Conservation (phyloP, 768 basidiomycete species). For the Pisolithus marmoratus region DNA sequence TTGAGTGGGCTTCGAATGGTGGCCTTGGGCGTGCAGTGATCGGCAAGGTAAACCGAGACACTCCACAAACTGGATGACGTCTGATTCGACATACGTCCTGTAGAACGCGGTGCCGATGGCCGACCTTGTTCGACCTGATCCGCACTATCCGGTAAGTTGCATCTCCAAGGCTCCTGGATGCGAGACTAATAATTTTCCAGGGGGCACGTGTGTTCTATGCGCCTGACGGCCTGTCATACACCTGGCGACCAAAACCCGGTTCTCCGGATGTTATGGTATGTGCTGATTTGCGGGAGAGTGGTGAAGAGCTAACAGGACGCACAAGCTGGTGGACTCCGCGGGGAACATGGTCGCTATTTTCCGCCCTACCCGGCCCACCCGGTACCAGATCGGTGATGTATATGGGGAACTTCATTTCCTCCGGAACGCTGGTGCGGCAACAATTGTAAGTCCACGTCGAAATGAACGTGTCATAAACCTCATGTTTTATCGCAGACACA, state of each 20-base stretch:
- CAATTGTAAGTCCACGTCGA: slow-evolving; percentile 51
- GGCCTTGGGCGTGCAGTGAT: slow-evolving; percentile 81
- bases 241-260: slow-evolving; percentile 67
- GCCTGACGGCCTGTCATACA: slow-evolving; percentile 75
- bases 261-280: slow-evolving; percentile 57
- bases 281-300: slow-evolving; percentile 5
- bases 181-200: slow-evolving; percentile 29
- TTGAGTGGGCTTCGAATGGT: slow-evolving; percentile 82
- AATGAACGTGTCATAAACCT: slow-evolving; percentile 16
- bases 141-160: slow-evolving; percentile 50
- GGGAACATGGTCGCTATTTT: slow-evolving; percentile 73
- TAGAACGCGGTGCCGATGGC: slow-evolving; percentile 78
- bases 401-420: slow-evolving; percentile 82
- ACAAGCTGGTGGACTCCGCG: slow-evolving; percentile 66
- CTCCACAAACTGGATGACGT: slow-evolving; percentile 10
- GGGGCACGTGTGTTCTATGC: slow-evolving; percentile 70
- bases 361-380: slow-evolving; percentile 69
- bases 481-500: slow-evolving; percentile 53
- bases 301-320: slow-evolving; percentile 4
- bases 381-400: slow-evolving; percentile 83
- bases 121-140: slow-evolving; percentile 72
- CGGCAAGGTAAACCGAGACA: slow-evolving; percentile 56
- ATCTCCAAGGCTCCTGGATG: slow-evolving; percentile 7
- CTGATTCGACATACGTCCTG: slow-evolving; percentile 23
- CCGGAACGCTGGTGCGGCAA: slow-evolving; percentile 72